Conservation (phyloP, 441 rosid species). For the Daphne laureola region DNA sequence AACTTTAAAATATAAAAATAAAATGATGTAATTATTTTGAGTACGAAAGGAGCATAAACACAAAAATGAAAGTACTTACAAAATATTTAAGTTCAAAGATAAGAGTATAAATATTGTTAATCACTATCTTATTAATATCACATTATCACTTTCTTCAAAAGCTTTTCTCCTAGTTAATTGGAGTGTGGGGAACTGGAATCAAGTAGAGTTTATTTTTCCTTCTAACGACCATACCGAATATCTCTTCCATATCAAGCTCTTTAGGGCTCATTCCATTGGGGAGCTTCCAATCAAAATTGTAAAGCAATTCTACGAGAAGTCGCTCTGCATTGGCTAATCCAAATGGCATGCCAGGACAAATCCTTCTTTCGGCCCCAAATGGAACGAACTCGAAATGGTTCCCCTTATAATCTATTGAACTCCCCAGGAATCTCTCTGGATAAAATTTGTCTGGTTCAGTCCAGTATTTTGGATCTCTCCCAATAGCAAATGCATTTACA, state of each 20-base stretch:
- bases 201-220: too few species aligned
- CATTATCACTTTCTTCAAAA: too few species aligned
- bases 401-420: slow-evolving; percentile 18
- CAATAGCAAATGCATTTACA: slow-evolving; percentile 18
- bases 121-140: too few species aligned
- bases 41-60: too few species aligned
- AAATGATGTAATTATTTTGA: too few species aligned
- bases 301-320: slow-evolving; percentile 23
- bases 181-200: too few species aligned
- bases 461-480: slow-evolving; percentile 20
- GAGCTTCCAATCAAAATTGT: slow-evolving; percentile 22
- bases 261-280: slow-evolving; percentile 20
- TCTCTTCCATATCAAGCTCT: neutral
- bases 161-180: too few species aligned
- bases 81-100: too few species aligned
- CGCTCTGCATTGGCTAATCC: slow-evolving; percentile 11
- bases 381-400: slow-evolving; percentile 20
- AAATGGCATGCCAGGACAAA: slow-evolving; percentile 21
- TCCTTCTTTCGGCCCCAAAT: slow-evolving; percentile 28
- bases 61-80: too few species aligned
- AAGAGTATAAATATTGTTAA: too few species aligned
- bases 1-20: too few species aligned
- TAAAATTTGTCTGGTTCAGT: slow-evolving; percentile 19
- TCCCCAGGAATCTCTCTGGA: slow-evolving; percentile 22
- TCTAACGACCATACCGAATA: too few species aligned